phyloP scores from a whole-genome alignment of 116 monocot genomes.

The Posidonia oceanica region DNA sequence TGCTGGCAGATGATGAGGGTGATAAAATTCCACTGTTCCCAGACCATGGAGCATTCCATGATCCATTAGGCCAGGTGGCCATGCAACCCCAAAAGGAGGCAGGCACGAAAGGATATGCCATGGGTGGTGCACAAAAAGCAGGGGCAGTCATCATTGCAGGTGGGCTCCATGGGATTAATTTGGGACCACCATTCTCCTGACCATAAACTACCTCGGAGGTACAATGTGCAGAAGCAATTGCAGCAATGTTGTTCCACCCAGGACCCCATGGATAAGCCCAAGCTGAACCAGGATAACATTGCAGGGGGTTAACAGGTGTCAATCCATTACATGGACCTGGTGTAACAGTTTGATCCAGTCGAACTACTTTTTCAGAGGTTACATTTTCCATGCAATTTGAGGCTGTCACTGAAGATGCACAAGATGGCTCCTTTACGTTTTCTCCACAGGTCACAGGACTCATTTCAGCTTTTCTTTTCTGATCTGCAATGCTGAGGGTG shows the following conservation, averaged over 20 bases:
- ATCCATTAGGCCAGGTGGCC: conserved; percentile 29
- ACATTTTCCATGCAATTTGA: conserved; percentile 26
- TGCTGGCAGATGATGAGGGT: background rate
- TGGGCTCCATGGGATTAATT: conserved; percentile 23
- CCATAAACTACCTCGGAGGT: conserved; percentile 14
- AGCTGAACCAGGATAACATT: conserved; percentile 50
- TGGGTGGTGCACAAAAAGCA: conserved; percentile 2
- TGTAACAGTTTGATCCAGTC: conserved; percentile 15
- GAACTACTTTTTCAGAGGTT: conserved; percentile 12
- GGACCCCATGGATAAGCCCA: conserved; percentile 62
- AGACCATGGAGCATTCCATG: conserved; percentile 46
- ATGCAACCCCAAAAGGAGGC: conserved; percentile 28
- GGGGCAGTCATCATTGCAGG: conserved; percentile 19
- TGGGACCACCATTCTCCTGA: conserved; percentile 18
- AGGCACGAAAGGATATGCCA: conserved; percentile 21
- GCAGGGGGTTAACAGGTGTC: conserved; percentile 31
- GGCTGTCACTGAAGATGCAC: conserved; percentile 29
- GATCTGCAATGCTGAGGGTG: conserved; percentile 51
- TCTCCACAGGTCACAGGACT: conserved; percentile 6
- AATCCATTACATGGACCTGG: conserved; percentile 34
- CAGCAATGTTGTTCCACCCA: conserved; percentile 40
- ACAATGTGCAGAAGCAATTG: conserved; percentile 14
- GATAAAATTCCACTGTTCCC: conserved; percentile 30
- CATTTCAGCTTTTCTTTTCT: conserved; percentile 22
- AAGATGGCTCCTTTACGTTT: conserved; percentile 49